Evolutionary conservation across 352 stramenopile genomes (phyloP), one percentile per base, ranked within the genome.

Genomic region (Phytopythium boreale): DNA sequence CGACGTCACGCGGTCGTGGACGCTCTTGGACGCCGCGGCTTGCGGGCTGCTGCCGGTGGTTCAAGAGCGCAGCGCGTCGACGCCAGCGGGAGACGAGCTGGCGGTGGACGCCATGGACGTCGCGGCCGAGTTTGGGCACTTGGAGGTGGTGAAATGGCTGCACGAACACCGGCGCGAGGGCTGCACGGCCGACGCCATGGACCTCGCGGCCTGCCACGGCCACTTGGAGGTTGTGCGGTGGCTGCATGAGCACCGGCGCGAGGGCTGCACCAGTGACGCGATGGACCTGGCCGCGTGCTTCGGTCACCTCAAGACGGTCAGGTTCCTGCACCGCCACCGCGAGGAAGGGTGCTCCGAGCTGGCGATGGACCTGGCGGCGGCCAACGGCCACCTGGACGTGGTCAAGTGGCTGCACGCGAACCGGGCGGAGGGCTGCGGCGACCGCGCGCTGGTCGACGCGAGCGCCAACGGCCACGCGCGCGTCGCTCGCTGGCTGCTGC

Each of bases 101-200:
- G 57, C 55, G n/a, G n/a, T 34, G 10, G 55, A 60, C 8, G 74
- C 80, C 34, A 89, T 89, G 76, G 80, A 89, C 66, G 70, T 73
- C 29, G 78, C 80, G 1, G 78, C 80, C 22, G 80, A 87, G 62
- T 84, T 87, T 43, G 80, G 76, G 14, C 80, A 88, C 59, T 49
- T 88, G 10, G 56, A 78, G 1, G 69, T 93, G 6, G 74, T 91
- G 24, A 59, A 81, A 26, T 89, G 80, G 69, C 66, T 93, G 44
- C 76, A 88, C 50, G n/a, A 51, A 4, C 68, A 88, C 62, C 68
- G 80, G 0, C 12, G 34, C 4, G 78, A 88, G 63, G 80, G 80
- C 47, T 89, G 80, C 68, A 85, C 76, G 26, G 85, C 74, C n/a
- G 78, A 87, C 57, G 80, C 78, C 3, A 88, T 89, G 76, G 77